Evolutionary conservation across 208 protist genomes (phyloP).

Genomic region (Leishmania arabica): DNA sequence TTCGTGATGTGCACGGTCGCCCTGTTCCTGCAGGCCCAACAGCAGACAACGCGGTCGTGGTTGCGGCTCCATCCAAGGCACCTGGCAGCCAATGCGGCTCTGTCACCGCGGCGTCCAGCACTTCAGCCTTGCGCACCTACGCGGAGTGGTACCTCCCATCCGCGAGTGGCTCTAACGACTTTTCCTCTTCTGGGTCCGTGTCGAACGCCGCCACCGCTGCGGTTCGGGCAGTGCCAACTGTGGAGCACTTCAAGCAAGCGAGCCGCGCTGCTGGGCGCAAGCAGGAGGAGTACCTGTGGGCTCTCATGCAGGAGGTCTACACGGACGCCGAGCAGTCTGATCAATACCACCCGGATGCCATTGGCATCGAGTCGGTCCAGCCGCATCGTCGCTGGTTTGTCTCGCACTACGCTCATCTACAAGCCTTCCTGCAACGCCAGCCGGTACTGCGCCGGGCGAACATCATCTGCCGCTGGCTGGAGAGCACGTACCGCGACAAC

Average conservation of each 20-base stretch:
- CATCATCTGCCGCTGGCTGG: slow-evolving; percentile 76
- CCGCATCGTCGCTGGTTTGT: slow-evolving; percentile 82
- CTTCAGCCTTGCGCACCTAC: slow-evolving; percentile 34
- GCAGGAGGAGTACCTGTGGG: slow-evolving; percentile 67
- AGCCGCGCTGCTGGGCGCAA: slow-evolving; percentile 33
- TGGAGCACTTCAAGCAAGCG: slow-evolving; percentile 49
- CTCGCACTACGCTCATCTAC: slow-evolving; percentile 75
- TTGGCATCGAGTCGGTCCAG: slow-evolving; percentile 59
- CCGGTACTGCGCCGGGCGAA: slow-evolving; percentile 65
- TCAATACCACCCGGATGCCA: slow-evolving; percentile 62
- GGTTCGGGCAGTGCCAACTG: slow-evolving; percentile 31
- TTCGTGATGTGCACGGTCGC: slow-evolving; percentile 28
- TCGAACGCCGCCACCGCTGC: not conserved
- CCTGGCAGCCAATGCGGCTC: slow-evolving; percentile 1
- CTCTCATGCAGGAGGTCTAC: slow-evolving; percentile 54
- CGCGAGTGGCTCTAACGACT: slow-evolving; percentile 1
- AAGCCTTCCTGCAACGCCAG: slow-evolving; percentile 62
- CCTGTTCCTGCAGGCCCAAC: slow-evolving; percentile 2
- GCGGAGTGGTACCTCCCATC: slow-evolving; percentile 54
- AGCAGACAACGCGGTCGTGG: not conserved
- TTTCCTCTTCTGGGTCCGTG: not conserved
- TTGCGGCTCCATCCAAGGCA: not conserved
- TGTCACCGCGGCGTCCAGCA: not conserved
- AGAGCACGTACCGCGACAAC: slow-evolving; percentile 56
- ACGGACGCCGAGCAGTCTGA: slow-evolving; percentile 51